Percentiles rank a stretch among this genome's conserved stretches.
phyloP scores from a whole-genome alignment of 345 rosid genomes.

The Brassica rapa region DNA sequence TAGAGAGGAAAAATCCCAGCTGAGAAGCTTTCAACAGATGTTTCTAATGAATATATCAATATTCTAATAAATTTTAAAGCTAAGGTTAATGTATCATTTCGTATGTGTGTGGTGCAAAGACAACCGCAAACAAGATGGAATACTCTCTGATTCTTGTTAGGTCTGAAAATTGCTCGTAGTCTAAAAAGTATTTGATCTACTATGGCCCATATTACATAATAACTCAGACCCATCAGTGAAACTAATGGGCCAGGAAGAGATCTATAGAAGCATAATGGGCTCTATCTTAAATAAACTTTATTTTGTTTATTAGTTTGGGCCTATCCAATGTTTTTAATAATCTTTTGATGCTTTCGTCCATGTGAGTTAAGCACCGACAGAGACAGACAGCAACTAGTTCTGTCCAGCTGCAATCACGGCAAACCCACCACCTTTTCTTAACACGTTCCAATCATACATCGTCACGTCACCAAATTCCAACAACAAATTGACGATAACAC shows the following conservation, averaged over 20 bases:
- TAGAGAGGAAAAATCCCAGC: background rate
- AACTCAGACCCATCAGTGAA: background rate
- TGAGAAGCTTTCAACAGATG: background rate
- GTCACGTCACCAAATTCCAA: conserved; percentile 2
- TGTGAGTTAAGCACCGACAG: conserved; percentile 38
- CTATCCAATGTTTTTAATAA: background rate
- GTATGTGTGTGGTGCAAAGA: background rate
- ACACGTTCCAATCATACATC: background rate
- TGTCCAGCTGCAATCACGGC: conserved; percentile 40
- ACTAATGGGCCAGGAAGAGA: background rate
- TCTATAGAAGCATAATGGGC: conserved; percentile 1
- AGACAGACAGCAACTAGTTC: background rate
- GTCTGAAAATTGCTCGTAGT: too few species aligned
- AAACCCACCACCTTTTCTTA: conserved; percentile 29
- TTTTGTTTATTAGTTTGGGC: background rate
- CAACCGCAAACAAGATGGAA: background rate
- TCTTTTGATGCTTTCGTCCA: conserved; percentile 4
- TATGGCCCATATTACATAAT: background rate
- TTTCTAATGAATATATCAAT: background rate
- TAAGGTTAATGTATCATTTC: background rate
- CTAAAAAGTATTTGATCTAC: background rate
- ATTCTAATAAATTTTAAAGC: too few species aligned
- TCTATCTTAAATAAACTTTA: background rate
- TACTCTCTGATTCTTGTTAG: too few species aligned
- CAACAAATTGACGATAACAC: background rate